Base-by-base conservation (phyloP, 306 rosid species). In the Bauhinia variegata region DNA sequence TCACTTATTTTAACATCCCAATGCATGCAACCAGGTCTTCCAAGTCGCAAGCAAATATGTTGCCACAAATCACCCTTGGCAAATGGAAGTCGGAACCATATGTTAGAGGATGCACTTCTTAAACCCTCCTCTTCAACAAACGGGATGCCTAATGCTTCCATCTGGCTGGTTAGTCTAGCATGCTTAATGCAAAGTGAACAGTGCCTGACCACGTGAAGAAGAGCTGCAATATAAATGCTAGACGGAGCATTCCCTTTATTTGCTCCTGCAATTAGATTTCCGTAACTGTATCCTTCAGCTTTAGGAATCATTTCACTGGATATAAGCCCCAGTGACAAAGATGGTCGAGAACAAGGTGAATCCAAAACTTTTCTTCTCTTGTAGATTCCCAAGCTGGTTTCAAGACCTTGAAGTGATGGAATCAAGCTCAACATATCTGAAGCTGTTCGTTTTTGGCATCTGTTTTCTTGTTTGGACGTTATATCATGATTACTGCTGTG, bases 1-100 rank as follows among this genome's bases (percentile, higher is more conserved):
- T 95, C 99, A 67, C 82, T 85, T 61, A 95, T 95, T 80, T 95
- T 95, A 65, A 95, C 99, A 75, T 95, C 99, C 97, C 99, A 95
- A 75, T 79, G 78, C 91, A 95, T 88, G 82, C 88, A 90, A 73
- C 99, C 97, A 17, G 99, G 96, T 81, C 89, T 88, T 58, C 99
- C 99, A 73, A 95, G 97, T 52, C 92, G 87, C 92, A 95, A 78
- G 79, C 96, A 95, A 59, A 95, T 84, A 78, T 86, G 88, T 74
- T 88, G 87, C 97, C 99, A 95, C 8, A 95, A 78, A 81, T 90
- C 96, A 48, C 91, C 99, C 78, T 88, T 85, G 43, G 89, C 85
- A 77, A 84, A 80, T 62, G 99, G 99, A 71, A 86, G 88, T 34
- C 99, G 87, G 75, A 95, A 88, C 99, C 99, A 95, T 83, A 95